A percentile compares a stretch with the other conserved stretches of the same genome.
phyloP scores from a whole-genome alignment of 306 rosid species.

The Quercus aquifolioides region DNA sequence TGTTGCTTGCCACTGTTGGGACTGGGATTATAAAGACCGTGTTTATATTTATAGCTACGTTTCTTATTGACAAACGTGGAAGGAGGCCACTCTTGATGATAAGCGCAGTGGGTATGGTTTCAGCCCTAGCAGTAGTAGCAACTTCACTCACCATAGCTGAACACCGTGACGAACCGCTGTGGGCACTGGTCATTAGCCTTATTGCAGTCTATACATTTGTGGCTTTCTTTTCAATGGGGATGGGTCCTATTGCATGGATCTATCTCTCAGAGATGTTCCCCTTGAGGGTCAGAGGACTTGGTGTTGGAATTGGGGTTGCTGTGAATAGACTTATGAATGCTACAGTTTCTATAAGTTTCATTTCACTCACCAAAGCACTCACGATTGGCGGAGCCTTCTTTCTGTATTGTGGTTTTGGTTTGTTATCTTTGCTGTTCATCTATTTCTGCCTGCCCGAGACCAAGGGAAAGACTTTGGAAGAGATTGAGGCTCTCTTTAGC shows the following conservation, averaged over 20 bases:
- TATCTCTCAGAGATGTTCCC: constrained; percentile 84
- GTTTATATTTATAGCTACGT: constrained; percentile 47
- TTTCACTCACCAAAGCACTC: constrained; percentile 59
- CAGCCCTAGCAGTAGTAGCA: constrained; percentile 42
- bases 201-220: constrained; percentile 44
- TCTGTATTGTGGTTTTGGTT: constrained; percentile 60
- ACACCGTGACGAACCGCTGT: constrained; percentile 26
- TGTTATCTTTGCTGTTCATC: constrained; percentile 64
- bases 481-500: constrained; percentile 59
- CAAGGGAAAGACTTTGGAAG: constrained; percentile 72
- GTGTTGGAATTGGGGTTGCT: constrained; percentile 63
- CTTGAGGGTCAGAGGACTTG: constrained; percentile 68
- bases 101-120: constrained; percentile 52
- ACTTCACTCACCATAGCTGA: constrained; percentile 57
- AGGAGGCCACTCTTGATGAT: constrained; percentile 49
- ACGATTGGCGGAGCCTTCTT: constrained; percentile 80
- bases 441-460: constrained; percentile 75
- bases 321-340: constrained; percentile 75
- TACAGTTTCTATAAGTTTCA: constrained; percentile 52
- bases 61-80: constrained; percentile 59
- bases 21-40: constrained; percentile 51
- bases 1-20: constrained; percentile 67
- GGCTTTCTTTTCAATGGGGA: constrained; percentile 64
- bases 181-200: constrained; percentile 63
- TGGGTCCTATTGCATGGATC: constrained; percentile 82